phyloP scores from a whole-genome alignment of 805 yeast genomes.

The Metschnikowia anglica region DNA sequence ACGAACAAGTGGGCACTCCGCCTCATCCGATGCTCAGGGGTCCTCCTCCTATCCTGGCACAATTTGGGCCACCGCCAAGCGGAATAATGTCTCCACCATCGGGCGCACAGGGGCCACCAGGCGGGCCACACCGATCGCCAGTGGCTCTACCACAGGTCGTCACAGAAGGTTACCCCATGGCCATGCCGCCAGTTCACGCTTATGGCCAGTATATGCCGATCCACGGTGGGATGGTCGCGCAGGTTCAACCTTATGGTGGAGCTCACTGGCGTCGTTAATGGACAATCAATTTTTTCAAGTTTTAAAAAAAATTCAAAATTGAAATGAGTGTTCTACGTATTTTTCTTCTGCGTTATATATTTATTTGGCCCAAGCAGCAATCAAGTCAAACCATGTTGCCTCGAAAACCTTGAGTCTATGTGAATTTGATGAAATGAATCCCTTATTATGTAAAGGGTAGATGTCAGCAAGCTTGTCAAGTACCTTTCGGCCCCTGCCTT shows the following conservation, averaged over 20 bases:
- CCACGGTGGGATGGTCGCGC: slow-evolving; percentile 32
- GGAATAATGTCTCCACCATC: slow-evolving; percentile 20
- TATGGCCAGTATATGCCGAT: slow-evolving; percentile 39
- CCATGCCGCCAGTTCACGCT: slow-evolving; percentile 36
- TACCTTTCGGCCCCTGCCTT: slow-evolving; percentile 21
- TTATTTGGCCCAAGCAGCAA: slow-evolving; percentile 5
- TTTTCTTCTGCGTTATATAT: no score
- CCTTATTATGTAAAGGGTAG: background rate
- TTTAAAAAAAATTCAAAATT: no score
- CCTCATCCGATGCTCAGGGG: slow-evolving; percentile 22
- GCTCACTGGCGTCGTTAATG: slow-evolving; percentile 20
- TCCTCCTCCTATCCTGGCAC: slow-evolving; percentile 18
- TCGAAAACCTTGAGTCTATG: slow-evolving; percentile 5
- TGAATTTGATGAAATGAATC: background rate
- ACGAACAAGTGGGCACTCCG: slow-evolving; percentile 20
- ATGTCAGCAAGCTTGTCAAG: slow-evolving; percentile 4
- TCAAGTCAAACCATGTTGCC: slow-evolving; percentile 11
- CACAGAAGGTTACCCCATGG: slow-evolving; percentile 19
- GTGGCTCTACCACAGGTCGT: slow-evolving; percentile 15
- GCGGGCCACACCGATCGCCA: slow-evolving; percentile 20
- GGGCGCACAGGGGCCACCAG: slow-evolving; percentile 7
- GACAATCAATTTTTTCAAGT: background rate
- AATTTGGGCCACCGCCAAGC: slow-evolving; percentile 17
- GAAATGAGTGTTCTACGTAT: no score
- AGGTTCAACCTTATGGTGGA: slow-evolving; percentile 22